Conservation (phyloP, 2,329 filamentous ascomycete genomes). For the Pseudodiploospora longispora region DNA sequence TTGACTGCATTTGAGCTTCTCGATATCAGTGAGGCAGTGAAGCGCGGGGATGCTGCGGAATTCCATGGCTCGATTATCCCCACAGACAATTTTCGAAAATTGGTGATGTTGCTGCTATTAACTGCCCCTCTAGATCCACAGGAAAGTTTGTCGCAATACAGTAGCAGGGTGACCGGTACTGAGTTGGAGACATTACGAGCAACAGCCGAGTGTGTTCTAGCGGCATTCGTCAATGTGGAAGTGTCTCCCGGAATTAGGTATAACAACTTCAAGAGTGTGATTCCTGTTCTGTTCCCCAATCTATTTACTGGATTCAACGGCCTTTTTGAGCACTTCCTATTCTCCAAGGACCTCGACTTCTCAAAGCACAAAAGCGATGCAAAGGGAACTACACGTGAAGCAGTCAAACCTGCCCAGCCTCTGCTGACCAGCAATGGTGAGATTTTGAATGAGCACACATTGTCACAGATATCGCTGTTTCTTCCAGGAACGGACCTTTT, state of each 20-base stretch:
- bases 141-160: constrained; percentile 55
- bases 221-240: constrained; percentile 58
- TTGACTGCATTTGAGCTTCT: constrained; percentile 62
- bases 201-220: constrained; percentile 57
- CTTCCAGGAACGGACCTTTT: constrained; percentile 58
- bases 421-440: constrained; percentile 45
- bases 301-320: constrained; percentile 60
- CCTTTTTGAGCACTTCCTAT: constrained; percentile 68
- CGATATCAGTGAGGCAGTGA: constrained; percentile 54
- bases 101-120: constrained; percentile 63
- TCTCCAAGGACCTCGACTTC: constrained; percentile 63
- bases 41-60: constrained; percentile 39
- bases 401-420: constrained; percentile 32
- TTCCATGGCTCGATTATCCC: constrained; percentile 62
- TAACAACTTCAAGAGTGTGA: constrained; percentile 49
- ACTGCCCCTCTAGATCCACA: constrained; percentile 57
- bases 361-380: constrained; percentile 38
- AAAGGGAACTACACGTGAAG: constrained; percentile 7
- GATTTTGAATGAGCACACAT: constrained; percentile 55
- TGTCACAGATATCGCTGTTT: constrained; percentile 68
- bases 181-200: constrained; percentile 51
- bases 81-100: constrained; percentile 61
- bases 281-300: constrained; percentile 54
- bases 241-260: constrained; percentile 55
- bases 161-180: constrained; percentile 44